phyloP scores from a whole-genome alignment of 2,329 filamentous ascomycete species.

The Xylariales sp. region DNA sequence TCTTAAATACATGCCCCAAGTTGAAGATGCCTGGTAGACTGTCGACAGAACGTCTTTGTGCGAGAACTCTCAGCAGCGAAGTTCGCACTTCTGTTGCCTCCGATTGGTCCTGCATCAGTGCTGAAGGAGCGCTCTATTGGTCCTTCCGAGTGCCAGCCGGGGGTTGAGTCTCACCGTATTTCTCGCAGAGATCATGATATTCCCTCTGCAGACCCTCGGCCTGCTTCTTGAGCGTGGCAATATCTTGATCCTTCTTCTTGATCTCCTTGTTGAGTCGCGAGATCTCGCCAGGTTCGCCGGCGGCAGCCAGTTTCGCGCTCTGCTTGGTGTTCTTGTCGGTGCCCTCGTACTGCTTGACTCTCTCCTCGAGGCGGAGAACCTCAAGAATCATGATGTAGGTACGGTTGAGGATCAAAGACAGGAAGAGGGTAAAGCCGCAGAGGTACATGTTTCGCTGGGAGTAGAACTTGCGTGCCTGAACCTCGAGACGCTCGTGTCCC shows the following conservation, averaged over 20 bases:
- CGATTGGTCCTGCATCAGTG: too few relatives aligned
- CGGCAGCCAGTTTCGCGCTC: conserved; percentile 64
- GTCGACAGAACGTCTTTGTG: too few relatives aligned
- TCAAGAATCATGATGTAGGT: conserved; percentile 98
- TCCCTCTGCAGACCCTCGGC: conserved; percentile 74
- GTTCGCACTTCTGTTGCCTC: too few relatives aligned
- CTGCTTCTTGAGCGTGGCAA: conserved; percentile 91
- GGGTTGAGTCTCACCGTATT: conserved; percentile 59
- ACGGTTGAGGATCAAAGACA: conserved; percentile 97
- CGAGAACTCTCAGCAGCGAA: too few relatives aligned
- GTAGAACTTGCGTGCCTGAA: conserved; percentile 99
- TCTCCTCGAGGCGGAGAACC: conserved; percentile 84
- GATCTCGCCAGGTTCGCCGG: conserved; percentile 73
- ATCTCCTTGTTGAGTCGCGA: conserved; percentile 65
- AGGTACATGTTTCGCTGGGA: conserved; percentile 99
- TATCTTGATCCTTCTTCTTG: conserved; percentile 74
- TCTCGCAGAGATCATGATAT: conserved; percentile 81
- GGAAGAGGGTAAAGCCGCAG: conserved; percentile 97
- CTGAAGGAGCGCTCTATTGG: conserved; percentile 29
- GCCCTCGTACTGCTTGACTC: conserved; percentile 78
- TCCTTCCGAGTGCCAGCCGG: conserved; percentile 55
- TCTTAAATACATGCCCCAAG: too few relatives aligned
- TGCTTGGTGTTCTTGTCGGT: conserved; percentile 57
- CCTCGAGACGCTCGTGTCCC: conserved; percentile 93
- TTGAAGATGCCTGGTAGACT: too few relatives aligned